Percentiles rank a stretch among this genome's conserved stretches.
These are phyloP conservation scores for Pseudogymnoascus sp. DNA, from an alignment of 2,329 filamentous ascomycete species.

Conservation along the genomic window DNA sequence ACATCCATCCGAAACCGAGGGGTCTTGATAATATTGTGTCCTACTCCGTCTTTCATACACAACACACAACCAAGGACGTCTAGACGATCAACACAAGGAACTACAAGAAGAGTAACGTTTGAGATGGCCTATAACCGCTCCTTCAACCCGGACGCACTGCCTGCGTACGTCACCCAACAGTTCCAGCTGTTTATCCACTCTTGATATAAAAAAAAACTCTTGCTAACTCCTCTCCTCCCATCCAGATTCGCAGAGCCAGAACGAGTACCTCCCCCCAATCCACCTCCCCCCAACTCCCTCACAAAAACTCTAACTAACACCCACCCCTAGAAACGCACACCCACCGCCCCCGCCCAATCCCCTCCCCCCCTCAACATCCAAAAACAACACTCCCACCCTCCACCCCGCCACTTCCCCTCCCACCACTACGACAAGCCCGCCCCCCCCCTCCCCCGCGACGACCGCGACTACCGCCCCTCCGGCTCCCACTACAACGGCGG, in stretches of 20 bases:
- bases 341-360: background rate
- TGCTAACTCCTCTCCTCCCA: constrained; percentile 20
- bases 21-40: background rate
- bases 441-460: constrained; percentile 33
- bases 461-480: constrained; percentile 23
- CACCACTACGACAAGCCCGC: constrained; percentile 43
- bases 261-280: constrained; percentile 24
- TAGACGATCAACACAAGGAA: background rate
- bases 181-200: constrained; percentile 9
- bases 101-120: constrained; percentile 2
- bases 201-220: constrained; percentile 8
- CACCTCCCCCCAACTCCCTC: background rate
- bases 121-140: constrained; percentile 89
- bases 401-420: background rate
- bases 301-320: background rate
- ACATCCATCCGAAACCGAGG: background rate
- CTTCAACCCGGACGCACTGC: constrained; percentile 90
- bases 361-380: constrained; percentile 9
- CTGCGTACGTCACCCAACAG: constrained; percentile 54
- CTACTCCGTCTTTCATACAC: background rate
- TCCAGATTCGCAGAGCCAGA: constrained; percentile 45
- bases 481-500: constrained; percentile 9
- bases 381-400: constrained; percentile 26
- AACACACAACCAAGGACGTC: background rate
- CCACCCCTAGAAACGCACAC: constrained; percentile 2